These are phyloP conservation scores for Porcisia deanei DNA, from an alignment of 208 protist species.

Conservation along the genomic window DNA sequence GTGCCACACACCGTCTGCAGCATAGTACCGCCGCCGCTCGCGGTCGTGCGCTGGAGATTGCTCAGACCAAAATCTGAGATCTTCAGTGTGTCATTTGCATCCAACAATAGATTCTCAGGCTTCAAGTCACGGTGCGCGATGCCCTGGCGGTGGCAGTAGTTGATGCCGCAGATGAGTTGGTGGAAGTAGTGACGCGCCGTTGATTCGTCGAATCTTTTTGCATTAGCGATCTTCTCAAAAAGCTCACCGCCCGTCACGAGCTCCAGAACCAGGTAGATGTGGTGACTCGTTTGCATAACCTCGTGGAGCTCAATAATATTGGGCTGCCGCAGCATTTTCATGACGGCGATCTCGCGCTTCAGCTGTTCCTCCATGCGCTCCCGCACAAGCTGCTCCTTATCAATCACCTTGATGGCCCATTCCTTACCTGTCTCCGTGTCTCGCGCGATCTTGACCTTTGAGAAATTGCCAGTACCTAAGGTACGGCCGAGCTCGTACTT, in stretches of 20 bases:
- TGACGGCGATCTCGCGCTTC: constrained; percentile 89
- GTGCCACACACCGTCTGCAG: constrained; percentile 91
- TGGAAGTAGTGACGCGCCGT: constrained; percentile 94
- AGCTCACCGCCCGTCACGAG: constrained; percentile 93
- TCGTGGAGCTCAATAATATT: constrained; percentile 89
- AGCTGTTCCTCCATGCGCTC: constrained; percentile 92
- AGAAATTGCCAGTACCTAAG: constrained; percentile 89
- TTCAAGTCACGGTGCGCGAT: constrained; percentile 92
- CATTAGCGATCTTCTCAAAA: constrained; percentile 89
- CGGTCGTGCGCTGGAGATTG: constrained; percentile 65
- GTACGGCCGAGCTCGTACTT: constrained; percentile 90
- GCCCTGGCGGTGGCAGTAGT: constrained; percentile 90
- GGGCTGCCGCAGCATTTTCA: constrained; percentile 86
- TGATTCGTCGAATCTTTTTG: constrained; percentile 78
- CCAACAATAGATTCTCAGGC: constrained; percentile 90
- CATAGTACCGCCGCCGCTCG: constrained; percentile 53
- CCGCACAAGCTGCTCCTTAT: constrained; percentile 82
- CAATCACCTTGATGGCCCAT: constrained; percentile 91
- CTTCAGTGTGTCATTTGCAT: constrained; percentile 79
- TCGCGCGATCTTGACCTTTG: constrained; percentile 76
- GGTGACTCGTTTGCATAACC: constrained; percentile 87
- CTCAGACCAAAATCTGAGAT: constrained; percentile 93
- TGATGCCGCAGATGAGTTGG: constrained; percentile 92
- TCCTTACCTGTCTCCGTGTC: constrained; percentile 75
- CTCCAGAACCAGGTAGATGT: constrained; percentile 93